A percentile compares a stretch with the other conserved stretches of the same genome.
Conservation (phyloP, 768 basidiomycete species). For the Leccinellum rugosiceps region DNA sequence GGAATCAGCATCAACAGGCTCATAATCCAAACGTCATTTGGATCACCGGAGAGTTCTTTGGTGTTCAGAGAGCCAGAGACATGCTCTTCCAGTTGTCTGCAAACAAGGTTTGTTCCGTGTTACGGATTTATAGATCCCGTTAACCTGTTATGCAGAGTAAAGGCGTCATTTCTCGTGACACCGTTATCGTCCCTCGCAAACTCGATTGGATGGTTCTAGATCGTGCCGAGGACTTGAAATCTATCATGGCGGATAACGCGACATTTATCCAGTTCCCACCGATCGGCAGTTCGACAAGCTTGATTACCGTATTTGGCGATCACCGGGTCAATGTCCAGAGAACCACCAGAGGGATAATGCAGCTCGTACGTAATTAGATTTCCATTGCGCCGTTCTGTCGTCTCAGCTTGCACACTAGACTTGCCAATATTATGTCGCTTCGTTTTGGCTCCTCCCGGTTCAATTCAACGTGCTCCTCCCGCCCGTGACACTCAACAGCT, state of each 20-base stretch:
- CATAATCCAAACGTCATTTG: conserved; percentile 79
- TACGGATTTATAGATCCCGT: not conserved
- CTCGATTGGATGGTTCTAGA: conserved; percentile 99
- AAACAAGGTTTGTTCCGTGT: conserved; percentile 59
- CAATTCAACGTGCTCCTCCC: conserved; percentile 92
- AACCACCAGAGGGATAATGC: conserved; percentile 92
- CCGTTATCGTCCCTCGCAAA: conserved; percentile 92
- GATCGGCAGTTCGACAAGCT: conserved; percentile 86
- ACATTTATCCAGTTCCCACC: conserved; percentile 94
- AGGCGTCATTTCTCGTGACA: conserved; percentile 86
- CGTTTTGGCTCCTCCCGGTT: conserved; percentile 92
- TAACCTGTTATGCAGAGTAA: conserved; percentile 58
- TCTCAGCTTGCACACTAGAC: conserved; percentile 49
- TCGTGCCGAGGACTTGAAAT: conserved; percentile 87
- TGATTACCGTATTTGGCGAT: conserved; percentile 94
- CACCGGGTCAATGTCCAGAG: conserved; percentile 91
- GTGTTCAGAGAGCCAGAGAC: conserved; percentile 90
- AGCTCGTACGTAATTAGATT: conserved; percentile 61
- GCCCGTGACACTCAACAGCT: conserved; percentile 72
- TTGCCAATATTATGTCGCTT: conserved; percentile 94
- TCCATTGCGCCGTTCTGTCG: conserved; percentile 18
- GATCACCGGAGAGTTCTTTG: conserved; percentile 98
- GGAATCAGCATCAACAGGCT: conserved; percentile 31
- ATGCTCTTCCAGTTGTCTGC: conserved; percentile 89
- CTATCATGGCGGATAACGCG: conserved; percentile 94